Evolutionary conservation across 108 stramenopile species (phyloP).

Genomic region (Skeletonema marinoi): DNA sequence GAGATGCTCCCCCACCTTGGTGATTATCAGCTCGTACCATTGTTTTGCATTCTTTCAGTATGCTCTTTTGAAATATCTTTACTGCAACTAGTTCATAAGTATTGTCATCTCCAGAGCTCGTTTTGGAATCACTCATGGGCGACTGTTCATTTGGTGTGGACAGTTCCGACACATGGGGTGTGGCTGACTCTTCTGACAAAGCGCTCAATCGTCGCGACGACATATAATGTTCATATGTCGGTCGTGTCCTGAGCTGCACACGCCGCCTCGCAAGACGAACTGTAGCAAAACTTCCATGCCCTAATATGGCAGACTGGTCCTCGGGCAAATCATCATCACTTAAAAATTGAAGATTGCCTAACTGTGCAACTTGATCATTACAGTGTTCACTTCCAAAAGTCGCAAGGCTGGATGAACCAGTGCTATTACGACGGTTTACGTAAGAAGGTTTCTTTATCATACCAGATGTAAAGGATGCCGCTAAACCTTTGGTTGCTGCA

Average conservation of each 20-base stretch:
- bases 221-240: not conserved
- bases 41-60: conserved; percentile 62
- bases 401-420: conserved; percentile 4
- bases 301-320: conserved; percentile 46
- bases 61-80: conserved; percentile 72
- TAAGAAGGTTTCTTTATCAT: not conserved
- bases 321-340: conserved; percentile 38
- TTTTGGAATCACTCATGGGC: not conserved
- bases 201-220: not conserved
- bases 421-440: not conserved
- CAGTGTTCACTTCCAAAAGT: conserved; percentile 13
- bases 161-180: too few species aligned
- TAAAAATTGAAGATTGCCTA: conserved; percentile 68
- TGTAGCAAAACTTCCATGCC: conserved; percentile 71
- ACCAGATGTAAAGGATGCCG: too few species aligned
- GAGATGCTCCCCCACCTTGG: conserved; percentile 44
- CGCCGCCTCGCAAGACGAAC: conserved; percentile 68
- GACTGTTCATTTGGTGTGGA: not conserved
- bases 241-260: not conserved
- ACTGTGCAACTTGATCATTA: conserved; percentile 53
- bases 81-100: conserved; percentile 70
- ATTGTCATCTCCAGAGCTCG: conserved; percentile 9
- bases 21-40: conserved; percentile 27
- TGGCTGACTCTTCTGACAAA: too few species aligned
- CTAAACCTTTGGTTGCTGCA: too few species aligned